phyloP scores from a whole-genome alignment of 768 basidiomycete genomes.

The Amylocystis lapponica region DNA sequence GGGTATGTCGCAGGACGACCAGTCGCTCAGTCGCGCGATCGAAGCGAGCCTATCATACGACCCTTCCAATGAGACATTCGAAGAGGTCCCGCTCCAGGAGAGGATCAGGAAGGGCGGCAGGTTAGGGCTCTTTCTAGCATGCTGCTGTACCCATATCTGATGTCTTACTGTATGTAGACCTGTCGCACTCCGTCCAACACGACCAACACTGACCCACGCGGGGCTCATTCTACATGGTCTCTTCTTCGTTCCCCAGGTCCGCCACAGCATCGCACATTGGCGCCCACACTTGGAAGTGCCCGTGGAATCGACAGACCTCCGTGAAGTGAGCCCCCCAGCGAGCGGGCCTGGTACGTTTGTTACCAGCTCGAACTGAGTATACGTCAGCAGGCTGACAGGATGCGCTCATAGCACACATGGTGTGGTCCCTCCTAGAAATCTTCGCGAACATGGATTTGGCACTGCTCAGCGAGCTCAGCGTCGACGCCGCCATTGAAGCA shows the following conservation, averaged over 20 bases:
- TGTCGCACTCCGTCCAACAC: slow-evolving; percentile 58
- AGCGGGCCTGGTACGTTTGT: slow-evolving; percentile 33
- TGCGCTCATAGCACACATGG: slow-evolving; percentile 19
- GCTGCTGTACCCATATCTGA: neutral
- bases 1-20: slow-evolving; percentile 50
- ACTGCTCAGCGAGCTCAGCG: slow-evolving; percentile 48
- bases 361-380: slow-evolving; percentile 18
- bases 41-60: slow-evolving; percentile 55
- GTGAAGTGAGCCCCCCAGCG: slow-evolving; percentile 22
- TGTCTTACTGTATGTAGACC: slow-evolving; percentile 42
- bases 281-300: slow-evolving; percentile 21
- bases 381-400: no score
- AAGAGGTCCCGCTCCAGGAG: slow-evolving; percentile 47
- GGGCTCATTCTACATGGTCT: slow-evolving; percentile 60
- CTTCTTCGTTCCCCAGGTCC: slow-evolving; percentile 68
- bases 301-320: slow-evolving; percentile 2
- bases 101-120: slow-evolving; percentile 50
- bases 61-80: slow-evolving; percentile 39
- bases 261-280: slow-evolving; percentile 36
- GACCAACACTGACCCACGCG: slow-evolving; percentile 47
- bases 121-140: slow-evolving; percentile 31
- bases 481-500: slow-evolving; percentile 42
- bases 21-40: slow-evolving; percentile 62
- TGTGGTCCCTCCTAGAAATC: slow-evolving; percentile 58
- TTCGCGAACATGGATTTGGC: slow-evolving; percentile 69